Evolutionary conservation across 768 basidiomycete genomes (phyloP).

Genomic region (Auriscalpium vulgare): DNA sequence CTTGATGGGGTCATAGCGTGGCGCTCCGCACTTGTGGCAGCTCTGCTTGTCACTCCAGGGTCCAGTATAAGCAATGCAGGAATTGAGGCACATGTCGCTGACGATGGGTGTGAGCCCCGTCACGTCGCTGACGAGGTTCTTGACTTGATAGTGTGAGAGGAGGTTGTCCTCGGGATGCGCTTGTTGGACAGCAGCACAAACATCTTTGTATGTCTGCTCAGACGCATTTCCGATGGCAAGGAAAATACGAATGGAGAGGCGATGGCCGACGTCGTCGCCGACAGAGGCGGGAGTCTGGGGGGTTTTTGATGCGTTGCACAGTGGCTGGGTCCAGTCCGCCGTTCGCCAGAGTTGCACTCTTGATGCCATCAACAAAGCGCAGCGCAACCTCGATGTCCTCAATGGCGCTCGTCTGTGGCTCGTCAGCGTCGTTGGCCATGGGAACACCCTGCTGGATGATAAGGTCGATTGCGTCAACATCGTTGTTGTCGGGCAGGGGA

Average conservation of each 20-base stretch:
- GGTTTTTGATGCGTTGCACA: slow-evolving; percentile 1
- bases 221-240: slow-evolving; percentile 6
- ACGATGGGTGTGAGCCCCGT: background rate
- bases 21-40: slow-evolving; percentile 7
- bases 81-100: slow-evolving; percentile 13
- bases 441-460: too few relatives aligned
- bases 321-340: background rate
- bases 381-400: background rate
- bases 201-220: slow-evolving; percentile 1
- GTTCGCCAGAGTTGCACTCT: background rate
- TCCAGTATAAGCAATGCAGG: slow-evolving; percentile 15
- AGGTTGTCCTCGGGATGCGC: background rate
- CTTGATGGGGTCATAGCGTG: slow-evolving; percentile 4
- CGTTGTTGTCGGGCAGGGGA: too few relatives aligned
- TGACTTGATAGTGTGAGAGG: background rate
- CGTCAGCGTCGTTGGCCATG: too few relatives aligned
- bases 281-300: background rate
- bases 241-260: background rate
- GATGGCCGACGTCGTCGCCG: slow-evolving; percentile 1
- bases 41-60: slow-evolving; percentile 5
- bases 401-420: background rate
- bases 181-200: background rate
- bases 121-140: background rate
- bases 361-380: background rate
- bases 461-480: too few relatives aligned